phyloP scores from a whole-genome alignment of 2,329 filamentous ascomycete genomes.

The Neospermospora avenae region DNA sequence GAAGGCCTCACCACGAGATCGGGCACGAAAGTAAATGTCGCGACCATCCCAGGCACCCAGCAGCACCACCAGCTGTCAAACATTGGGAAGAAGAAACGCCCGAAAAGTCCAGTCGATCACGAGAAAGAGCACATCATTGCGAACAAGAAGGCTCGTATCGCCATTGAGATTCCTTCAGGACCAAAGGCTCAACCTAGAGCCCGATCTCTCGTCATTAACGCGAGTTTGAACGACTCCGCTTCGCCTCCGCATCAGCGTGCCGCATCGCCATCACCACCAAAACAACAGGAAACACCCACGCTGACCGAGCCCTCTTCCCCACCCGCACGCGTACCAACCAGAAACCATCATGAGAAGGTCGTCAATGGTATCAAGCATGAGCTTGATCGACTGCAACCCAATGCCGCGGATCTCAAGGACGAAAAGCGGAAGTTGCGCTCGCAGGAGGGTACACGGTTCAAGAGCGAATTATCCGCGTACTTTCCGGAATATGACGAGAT shows the following conservation, averaged over 20 bases:
- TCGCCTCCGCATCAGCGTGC: conserved; percentile 16
- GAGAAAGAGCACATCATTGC: conserved; percentile 45
- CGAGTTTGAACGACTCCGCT: conserved; percentile 14
- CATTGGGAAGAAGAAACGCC: conserved; percentile 24
- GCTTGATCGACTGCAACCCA: conserved; percentile 53
- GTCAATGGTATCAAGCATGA: conserved; percentile 61
- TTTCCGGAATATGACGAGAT: conserved; percentile 94
- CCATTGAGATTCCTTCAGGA: conserved; percentile 48
- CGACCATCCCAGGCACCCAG: conserved; percentile 28
- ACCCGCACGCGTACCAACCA: conserved; percentile 22
- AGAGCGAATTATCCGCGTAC: conserved; percentile 87
- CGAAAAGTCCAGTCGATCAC: conserved; percentile 29
- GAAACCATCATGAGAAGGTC: conserved; percentile 54
- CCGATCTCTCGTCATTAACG: conserved; percentile 21
- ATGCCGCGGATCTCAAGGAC: conserved; percentile 43
- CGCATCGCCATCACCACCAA: conserved; percentile 16
- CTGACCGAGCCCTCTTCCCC: conserved; percentile 23
- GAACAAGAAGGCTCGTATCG: conserved; percentile 50
- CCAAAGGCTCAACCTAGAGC: conserved; percentile 30
- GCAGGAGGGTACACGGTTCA: conserved; percentile 79
- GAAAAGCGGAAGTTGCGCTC: conserved; percentile 79
- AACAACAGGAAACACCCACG: conserved; percentile 17
- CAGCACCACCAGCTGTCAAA: conserved; percentile 29
- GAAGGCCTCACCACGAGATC: conserved; percentile 40
- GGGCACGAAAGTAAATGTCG: conserved; percentile 32